Percentiles rank a stretch among this genome's conserved stretches.
Evolutionary conservation across 169 alveolate genomes (phyloP).

Genomic region (Eimeria praecox): DNA sequence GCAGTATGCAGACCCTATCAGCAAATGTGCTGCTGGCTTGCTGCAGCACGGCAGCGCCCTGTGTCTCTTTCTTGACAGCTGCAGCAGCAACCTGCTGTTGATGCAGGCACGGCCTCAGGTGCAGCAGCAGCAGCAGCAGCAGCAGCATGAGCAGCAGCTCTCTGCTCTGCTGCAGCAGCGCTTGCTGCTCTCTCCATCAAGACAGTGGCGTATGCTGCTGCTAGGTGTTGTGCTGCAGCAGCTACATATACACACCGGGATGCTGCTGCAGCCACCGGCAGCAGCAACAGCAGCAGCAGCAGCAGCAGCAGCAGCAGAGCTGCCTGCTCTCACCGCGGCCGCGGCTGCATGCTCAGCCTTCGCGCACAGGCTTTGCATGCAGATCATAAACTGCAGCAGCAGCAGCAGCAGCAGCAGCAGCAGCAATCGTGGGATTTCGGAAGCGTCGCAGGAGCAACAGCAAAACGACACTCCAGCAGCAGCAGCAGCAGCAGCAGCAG

Average conservation of each 20-base stretch:
- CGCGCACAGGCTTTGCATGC: constrained; percentile 8
- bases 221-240: constrained; percentile 70
- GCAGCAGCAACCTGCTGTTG: constrained; percentile 56
- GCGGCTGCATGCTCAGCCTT: constrained; percentile 35
- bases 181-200: constrained; percentile 25
- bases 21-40: background rate
- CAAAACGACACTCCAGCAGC: background rate
- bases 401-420: constrained; percentile 29
- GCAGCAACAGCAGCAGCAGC: background rate
- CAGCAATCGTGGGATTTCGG: background rate
- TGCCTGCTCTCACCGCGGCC: background rate
- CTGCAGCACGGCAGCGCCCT: constrained; percentile 60
- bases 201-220: constrained; percentile 58
- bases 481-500: constrained; percentile 45
- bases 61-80: constrained; percentile 34
- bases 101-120: constrained; percentile 48
- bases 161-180: constrained; percentile 50
- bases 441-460: background rate
- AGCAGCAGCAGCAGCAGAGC: constrained; percentile 49
- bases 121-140: constrained; percentile 75
- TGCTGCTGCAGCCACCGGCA: constrained; percentile 43
- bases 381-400: background rate
- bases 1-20: background rate
- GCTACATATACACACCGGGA: background rate
- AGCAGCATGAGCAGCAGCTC: constrained; percentile 48